A percentile compares a stretch with the other conserved stretches of the same genome.
phyloP scores from a whole-genome alignment of 2,329 filamentous ascomycete genomes.

The Penicillium sp. region DNA sequence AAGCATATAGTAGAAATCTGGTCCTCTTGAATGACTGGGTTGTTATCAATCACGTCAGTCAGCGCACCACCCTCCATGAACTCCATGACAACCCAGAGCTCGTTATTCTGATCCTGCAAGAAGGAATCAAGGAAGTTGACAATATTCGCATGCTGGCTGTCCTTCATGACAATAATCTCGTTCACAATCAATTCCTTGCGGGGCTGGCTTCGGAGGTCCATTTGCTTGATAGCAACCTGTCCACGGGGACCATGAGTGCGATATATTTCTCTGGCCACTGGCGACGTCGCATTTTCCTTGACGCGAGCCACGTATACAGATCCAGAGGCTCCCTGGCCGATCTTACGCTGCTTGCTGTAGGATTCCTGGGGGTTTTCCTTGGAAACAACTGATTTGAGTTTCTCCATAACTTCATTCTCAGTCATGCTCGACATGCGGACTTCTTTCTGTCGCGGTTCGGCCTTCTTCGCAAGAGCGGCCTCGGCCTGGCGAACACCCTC shows the following conservation, averaged over 20 bases:
- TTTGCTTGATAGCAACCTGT: constrained; percentile 98
- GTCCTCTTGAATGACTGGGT: constrained; percentile 86
- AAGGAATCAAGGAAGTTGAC: constrained; percentile 98
- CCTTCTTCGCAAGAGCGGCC: constrained; percentile 77
- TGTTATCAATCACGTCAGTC: constrained; percentile 99
- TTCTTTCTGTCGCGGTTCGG: constrained; percentile 76
- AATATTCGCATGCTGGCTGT: constrained; percentile 96
- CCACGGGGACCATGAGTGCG: constrained; percentile 74
- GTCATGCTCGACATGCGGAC: constrained; percentile 98
- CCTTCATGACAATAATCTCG: constrained; percentile 99
- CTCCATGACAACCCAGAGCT: constrained; percentile 99
- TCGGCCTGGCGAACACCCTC: constrained; percentile 87
- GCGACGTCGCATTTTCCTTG: constrained; percentile 80
- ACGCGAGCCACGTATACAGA: constrained; percentile 98
- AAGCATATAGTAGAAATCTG: constrained; percentile 96
- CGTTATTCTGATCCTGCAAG: constrained; percentile 85
- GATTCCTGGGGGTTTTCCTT: constrained; percentile 92
- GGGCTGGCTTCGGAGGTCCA: constrained; percentile 96
- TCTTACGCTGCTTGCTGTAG: constrained; percentile 99
- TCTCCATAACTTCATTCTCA: constrained; percentile 94
- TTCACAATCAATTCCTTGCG: constrained; percentile 98
- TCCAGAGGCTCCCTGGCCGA: constrained; percentile 94
- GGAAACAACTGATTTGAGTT: constrained; percentile 88
- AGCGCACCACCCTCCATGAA: constrained; percentile 98
- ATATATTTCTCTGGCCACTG: constrained; percentile 71